Evolutionary conservation across 305 asterid genomes (phyloP).

Genomic region (Fraxinus sp.): DNA sequence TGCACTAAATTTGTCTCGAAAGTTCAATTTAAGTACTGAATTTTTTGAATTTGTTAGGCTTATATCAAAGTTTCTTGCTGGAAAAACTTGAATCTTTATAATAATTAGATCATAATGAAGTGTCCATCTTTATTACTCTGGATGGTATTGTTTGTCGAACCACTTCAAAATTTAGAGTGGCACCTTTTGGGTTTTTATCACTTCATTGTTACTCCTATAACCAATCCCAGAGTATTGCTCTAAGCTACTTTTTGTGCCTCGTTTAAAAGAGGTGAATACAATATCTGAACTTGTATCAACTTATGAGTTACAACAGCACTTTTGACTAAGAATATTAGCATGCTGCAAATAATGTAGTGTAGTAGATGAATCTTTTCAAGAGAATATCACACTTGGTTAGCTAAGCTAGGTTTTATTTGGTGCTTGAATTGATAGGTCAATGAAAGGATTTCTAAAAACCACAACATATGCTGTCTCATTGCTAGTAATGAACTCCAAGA

Average conservation of each 20-base stretch:
- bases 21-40: background rate
- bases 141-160: background rate
- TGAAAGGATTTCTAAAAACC: background rate
- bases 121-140: background rate
- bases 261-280: background rate
- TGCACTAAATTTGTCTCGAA: background rate
- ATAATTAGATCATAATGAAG: background rate
- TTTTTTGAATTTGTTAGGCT: background rate
- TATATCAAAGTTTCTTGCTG: background rate
- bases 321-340: background rate
- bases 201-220: background rate
- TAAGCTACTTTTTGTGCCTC: background rate
- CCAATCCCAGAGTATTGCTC: background rate
- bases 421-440: conserved; percentile 9
- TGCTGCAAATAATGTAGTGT: background rate
- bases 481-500: background rate
- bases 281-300: background rate
- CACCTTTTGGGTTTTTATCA: background rate
- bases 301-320: background rate
- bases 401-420: background rate
- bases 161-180: background rate
- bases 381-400: background rate
- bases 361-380: background rate
- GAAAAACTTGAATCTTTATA: background rate
- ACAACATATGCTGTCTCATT: conserved; percentile 1